Evolutionary conservation across 208 protist species (phyloP), one percentile per base, ranked within the genome.

Genomic region (Naegleria fowleri): DNA sequence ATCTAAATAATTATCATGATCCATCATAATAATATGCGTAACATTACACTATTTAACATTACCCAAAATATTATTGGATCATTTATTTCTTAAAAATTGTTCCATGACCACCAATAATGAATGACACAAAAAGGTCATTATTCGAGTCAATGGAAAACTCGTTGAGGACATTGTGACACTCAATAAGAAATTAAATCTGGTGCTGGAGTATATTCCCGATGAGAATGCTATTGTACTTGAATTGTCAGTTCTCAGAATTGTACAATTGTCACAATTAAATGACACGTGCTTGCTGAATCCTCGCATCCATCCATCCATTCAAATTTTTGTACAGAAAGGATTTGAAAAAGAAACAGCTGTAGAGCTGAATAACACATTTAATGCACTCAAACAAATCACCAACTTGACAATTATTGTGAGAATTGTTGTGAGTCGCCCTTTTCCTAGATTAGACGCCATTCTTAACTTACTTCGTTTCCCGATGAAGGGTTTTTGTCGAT

Each of bases 191-290:
- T 6, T 58, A 29, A 89, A 67, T 67, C 39, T 67, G 3, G 25
- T 67, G 3, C 0, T 67, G 25, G n/a, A 5, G 6, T 41, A 89
- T 67, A 9, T 48, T 9, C 29, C 6, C 15, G 11, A 33, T 5
- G n/a, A 67, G 22, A 41, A 89, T 41, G n/a, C 86, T 19, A 67
- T 89, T 75, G 5, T 89, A 16, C 11, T 89, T 25, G 86, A 89
- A 40, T 89, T 55, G 9, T 48, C 48, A 41, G 55, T 67, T 89
- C 48, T 67, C 39, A 33, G 86, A 38, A 25, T 89, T 25, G 25
- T 40, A 41, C n/a, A 67, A 89, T 29, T 89, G 5, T 89, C 86
- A 15, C 55, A 67, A 39, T 38, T 89, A 29, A 15, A 89, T 5
- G 86, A 89, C 19, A 67, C 86, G 5, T 19, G 39, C 51, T 29